Conservation (phyloP, 768 basidiomycete species). For the Boletus speciosus region DNA sequence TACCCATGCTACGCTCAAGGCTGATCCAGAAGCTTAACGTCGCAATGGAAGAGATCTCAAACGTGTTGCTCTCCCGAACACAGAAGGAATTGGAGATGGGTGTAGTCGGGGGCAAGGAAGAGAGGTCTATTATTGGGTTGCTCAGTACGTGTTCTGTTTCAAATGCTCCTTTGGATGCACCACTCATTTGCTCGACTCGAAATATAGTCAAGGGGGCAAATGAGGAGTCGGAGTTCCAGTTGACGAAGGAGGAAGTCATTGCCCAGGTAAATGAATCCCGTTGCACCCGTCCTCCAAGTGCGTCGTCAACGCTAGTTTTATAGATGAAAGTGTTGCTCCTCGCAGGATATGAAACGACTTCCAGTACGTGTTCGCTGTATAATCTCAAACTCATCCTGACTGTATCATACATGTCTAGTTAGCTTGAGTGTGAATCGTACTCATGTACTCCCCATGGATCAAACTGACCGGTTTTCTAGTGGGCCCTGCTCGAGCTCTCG, state of each 20-base stretch:
- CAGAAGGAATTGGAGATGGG: conserved; percentile 29
- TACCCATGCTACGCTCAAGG: conserved; percentile 35
- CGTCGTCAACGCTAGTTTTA: conserved; percentile 18
- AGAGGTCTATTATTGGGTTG: conserved; percentile 25
- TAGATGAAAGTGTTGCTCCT: conserved; percentile 15
- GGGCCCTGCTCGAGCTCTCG: conserved; percentile 39
- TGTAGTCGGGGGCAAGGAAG: conserved; percentile 18
- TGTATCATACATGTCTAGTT: conserved; percentile 4
- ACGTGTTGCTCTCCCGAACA: conserved; percentile 36
- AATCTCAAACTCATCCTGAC: no score
- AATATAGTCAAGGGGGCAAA: conserved; percentile 35
- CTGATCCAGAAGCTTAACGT: conserved; percentile 29
- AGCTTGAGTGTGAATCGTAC: conserved; percentile 8
- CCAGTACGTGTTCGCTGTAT: neutral
- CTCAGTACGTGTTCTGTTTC: conserved; percentile 12
- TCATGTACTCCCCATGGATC: neutral
- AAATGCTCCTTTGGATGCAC: conserved; percentile 12
- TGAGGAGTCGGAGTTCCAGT: conserved; percentile 17
- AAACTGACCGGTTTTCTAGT: conserved; percentile 27
- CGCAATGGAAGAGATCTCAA: conserved; percentile 39
- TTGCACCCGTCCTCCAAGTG: neutral
- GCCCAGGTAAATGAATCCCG: conserved; percentile 14
- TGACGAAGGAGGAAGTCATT: conserved; percentile 30
- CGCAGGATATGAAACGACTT: conserved; percentile 17
- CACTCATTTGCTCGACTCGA: neutral